These are phyloP conservation scores for Eucalyptus rudis DNA, from an alignment of 345 rosid species.

Conservation along the genomic window DNA sequence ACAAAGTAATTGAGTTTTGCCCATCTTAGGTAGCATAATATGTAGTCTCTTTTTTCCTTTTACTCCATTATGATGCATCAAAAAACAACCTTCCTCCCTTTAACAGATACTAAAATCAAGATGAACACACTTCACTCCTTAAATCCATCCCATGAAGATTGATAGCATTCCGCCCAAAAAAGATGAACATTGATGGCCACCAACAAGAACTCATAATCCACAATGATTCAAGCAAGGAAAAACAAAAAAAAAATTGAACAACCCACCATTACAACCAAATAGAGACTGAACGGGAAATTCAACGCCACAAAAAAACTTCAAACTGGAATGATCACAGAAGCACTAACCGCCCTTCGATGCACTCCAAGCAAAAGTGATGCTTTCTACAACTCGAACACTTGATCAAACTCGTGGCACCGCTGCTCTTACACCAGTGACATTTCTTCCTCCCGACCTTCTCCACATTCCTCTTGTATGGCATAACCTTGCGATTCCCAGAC, in stretches of 20 bases:
- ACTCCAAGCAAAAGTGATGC: constrained; percentile 60
- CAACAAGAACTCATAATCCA: not conserved
- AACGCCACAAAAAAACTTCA: not conserved
- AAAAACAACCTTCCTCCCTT: not conserved
- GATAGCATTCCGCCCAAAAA: not conserved
- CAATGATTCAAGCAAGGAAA: not conserved
- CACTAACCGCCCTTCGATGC: constrained; percentile 57
- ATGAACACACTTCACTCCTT: not conserved
- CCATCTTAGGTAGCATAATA: not conserved
- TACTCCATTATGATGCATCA: not conserved
- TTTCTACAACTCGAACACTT: constrained; percentile 60
- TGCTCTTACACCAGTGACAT: constrained; percentile 85
- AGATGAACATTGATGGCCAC: not conserved
- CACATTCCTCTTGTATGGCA: constrained; percentile 44
- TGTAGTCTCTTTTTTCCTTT: not conserved
- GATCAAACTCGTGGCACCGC: constrained; percentile 34
- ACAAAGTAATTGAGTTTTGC: not conserved
- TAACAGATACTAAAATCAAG: not conserved
- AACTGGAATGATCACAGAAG: not conserved
- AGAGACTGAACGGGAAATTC: not conserved
- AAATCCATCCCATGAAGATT: not conserved
- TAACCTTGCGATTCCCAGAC: constrained; percentile 16
- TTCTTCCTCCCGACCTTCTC: constrained; percentile 51
- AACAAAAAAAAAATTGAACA: not conserved
- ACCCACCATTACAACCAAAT: not conserved